Evolutionary conservation across 805 yeast species (phyloP), one percentile per base, ranked within the genome.

Genomic region (Starmerella khaoyaiensis): DNA sequence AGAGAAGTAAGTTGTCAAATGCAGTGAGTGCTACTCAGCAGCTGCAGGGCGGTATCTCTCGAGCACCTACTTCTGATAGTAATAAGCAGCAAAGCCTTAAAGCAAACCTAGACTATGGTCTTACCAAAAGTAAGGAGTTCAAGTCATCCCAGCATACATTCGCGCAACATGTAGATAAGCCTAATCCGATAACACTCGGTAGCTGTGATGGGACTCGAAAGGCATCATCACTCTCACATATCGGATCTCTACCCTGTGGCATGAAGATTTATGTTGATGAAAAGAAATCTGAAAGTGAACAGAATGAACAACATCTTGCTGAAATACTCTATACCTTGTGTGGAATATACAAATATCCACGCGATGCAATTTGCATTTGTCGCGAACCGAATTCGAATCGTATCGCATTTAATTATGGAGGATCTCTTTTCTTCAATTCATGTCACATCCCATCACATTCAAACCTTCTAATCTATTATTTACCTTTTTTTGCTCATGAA

Each of bases 401-500:
- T 6, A 46, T 61, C n/a, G 66, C 66, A n/a, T 61, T 62, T 52
- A 61, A 61, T 37, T 27, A 37, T 20, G 44, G 48, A 14, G 64
- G 64, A 4, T 51, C 61, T 33, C 33, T 62, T 30, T 61, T 62
- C 38, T 61, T 59, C 54, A 61, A 61, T 36, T 42, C 61, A 30
- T 45, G 49, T 2, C 42, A 34, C 2, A 27, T 31, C n/a, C 36
- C 37, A 3, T 21, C 7, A 4, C 8, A 31, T 30, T 34, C 30
- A 3, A 36, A 30, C 11, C 35, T 52, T 2, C 31, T 57, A 16
- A 56, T 56, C 37, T 62, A 51, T 41, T 61, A 64, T 60, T 61
- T 47, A 37, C 56, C 63, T 1, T 51, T 58, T 6, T 46, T 56
- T 43, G 63, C 65, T 1, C 66, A 61, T 33, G 66, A 61, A 37